These are phyloP conservation scores for Pythium chondricola DNA, from an alignment of 352 stramenopile genomes.

Conservation along the genomic window DNA sequence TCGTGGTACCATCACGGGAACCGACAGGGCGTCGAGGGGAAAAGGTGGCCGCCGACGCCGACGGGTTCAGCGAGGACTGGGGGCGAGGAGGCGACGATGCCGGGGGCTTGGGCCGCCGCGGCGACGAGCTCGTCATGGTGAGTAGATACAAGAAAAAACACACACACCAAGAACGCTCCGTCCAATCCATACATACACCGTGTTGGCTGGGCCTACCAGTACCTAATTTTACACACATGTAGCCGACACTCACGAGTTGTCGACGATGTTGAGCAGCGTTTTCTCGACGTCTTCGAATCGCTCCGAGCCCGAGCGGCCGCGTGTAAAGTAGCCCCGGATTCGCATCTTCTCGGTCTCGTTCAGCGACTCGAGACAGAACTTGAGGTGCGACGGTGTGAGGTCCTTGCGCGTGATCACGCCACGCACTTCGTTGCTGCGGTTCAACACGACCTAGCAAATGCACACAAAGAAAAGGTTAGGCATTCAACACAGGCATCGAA, in stretches of 20 bases:
- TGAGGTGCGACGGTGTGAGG: slow-evolving; percentile 75
- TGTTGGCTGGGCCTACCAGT: no score
- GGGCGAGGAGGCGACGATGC: not conserved
- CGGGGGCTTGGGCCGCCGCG: not conserved
- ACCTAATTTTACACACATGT: no score
- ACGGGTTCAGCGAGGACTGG: slow-evolving; percentile 7
- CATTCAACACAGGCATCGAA: not conserved
- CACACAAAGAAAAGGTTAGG: not conserved
- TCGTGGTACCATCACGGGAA: not conserved
- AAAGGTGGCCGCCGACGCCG: slow-evolving; percentile 4
- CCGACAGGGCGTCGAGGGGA: slow-evolving; percentile 10
- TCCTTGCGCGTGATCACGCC: slow-evolving; percentile 87
- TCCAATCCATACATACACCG: no score
- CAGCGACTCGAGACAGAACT: slow-evolving; percentile 67
- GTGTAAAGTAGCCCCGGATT: slow-evolving; percentile 83
- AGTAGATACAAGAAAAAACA: no score
- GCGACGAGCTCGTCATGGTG: no score
- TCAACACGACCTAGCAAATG: slow-evolving; percentile 85
- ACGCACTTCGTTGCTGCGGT: slow-evolving; percentile 86
- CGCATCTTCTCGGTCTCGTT: slow-evolving; percentile 77
- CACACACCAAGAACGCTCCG: no score
- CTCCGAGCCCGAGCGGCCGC: slow-evolving; percentile 55
- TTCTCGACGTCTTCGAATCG: slow-evolving; percentile 81
- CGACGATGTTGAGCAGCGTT: slow-evolving; percentile 72
- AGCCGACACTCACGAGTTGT: slow-evolving; percentile 85